These are phyloP conservation scores for Dujonia santamariae DNA, from an alignment of 1,139 yeast species.

Conservation along the genomic window DNA sequence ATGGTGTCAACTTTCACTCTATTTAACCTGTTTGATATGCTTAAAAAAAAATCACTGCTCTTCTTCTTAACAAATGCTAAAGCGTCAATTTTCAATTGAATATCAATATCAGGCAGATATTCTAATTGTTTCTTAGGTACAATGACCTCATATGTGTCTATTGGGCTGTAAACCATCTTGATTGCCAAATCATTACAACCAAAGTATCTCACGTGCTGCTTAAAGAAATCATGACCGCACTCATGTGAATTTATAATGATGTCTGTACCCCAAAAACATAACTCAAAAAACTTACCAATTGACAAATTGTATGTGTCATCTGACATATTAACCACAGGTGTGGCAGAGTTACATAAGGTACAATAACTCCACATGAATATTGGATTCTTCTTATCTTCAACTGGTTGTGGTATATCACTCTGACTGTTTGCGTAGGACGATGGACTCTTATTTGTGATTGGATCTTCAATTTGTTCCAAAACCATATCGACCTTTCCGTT, in stretches of 20 bases:
- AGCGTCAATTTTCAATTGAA: conserved; percentile 64
- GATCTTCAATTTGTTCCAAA: conserved; percentile 52
- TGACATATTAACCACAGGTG: conserved; percentile 84
- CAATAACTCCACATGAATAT: conserved; percentile 94
- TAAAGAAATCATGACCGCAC: conserved; percentile 78
- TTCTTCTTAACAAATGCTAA: conserved; percentile 53
- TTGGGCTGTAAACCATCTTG: conserved; percentile 69
- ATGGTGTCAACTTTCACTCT: conserved; percentile 80
- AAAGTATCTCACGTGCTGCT: conserved; percentile 79
- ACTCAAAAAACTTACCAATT: conserved; percentile 87
- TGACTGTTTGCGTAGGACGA: conserved; percentile 19
- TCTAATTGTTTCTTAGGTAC: conserved; percentile 72
- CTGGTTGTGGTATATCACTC: conserved; percentile 21
- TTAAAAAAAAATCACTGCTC: conserved; percentile 61
- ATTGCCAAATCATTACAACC: conserved; percentile 80
- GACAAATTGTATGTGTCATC: conserved; percentile 89
- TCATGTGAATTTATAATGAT: conserved; percentile 30
- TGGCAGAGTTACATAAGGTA: conserved; percentile 67
- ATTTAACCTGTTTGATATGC: conserved; percentile 67
- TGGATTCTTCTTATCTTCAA: conserved; percentile 57
- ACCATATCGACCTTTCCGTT: conserved; percentile 76
- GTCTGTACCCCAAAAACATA: conserved; percentile 72
- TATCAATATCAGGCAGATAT: conserved; percentile 74
- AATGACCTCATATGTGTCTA: conserved; percentile 74
- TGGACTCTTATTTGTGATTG: neutral